Percentiles rank a stretch among this genome's conserved stretches.
Conservation (phyloP, 805 yeast genomes). For the Spathaspora boniae region DNA sequence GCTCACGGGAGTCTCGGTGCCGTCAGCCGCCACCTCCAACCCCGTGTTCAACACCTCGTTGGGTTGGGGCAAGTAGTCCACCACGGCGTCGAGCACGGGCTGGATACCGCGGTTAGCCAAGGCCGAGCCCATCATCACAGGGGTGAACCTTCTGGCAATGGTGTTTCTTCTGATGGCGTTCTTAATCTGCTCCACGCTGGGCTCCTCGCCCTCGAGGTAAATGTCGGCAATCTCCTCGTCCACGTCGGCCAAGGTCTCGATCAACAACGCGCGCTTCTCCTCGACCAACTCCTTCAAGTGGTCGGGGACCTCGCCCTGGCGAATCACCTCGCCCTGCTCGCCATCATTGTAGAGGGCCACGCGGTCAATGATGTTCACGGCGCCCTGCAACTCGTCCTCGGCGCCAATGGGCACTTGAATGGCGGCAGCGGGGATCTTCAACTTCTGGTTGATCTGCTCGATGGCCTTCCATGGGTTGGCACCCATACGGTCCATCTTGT, state of each 20-base stretch:
- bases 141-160: constrained; percentile 92
- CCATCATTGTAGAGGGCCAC: constrained; percentile 90
- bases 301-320: constrained; percentile 63
- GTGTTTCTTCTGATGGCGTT: constrained; percentile 92
- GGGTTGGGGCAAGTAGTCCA: constrained; percentile 94
- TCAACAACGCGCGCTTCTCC: constrained; percentile 80
- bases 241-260: constrained; percentile 95
- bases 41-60: constrained; percentile 90
- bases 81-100: constrained; percentile 92
- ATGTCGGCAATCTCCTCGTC: constrained; percentile 97
- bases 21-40: constrained; percentile 64
- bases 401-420: constrained; percentile 97
- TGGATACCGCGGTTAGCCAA: constrained; percentile 95
- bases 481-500: constrained; percentile 99
- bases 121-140: constrained; percentile 99
- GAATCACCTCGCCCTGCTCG: constrained; percentile 77
- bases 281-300: constrained; percentile 79
- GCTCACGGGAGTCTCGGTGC: constrained; percentile 58
- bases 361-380: constrained; percentile 85
- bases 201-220: constrained; percentile 85
- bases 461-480: constrained; percentile 95
- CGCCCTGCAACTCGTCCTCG: constrained; percentile 81
- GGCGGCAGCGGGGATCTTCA: constrained; percentile 94
- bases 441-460: constrained; percentile 82
- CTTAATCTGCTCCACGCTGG: constrained; percentile 78